Evolutionary conservation across 2,329 filamentous ascomycete species (phyloP).

Genomic region (Lasiodiplodia sp.): DNA sequence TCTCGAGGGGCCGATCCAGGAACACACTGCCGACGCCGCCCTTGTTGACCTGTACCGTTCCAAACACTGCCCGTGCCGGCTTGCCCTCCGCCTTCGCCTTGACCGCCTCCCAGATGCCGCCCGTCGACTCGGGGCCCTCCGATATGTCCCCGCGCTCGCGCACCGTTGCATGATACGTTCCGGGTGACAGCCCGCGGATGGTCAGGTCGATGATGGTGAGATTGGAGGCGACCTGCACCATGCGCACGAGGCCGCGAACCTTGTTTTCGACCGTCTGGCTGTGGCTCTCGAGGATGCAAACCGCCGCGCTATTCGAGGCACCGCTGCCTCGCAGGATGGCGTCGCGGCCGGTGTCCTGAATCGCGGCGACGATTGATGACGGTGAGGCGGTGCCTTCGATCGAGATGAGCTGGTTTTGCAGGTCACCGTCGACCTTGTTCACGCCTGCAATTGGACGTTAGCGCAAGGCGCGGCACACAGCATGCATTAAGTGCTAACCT

Average conservation of each 20-base stretch:
- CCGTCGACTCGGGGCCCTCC: conserved; percentile 80
- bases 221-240: conserved; percentile 85
- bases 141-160: conserved; percentile 88
- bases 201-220: conserved; percentile 88
- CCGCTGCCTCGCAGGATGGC: conserved; percentile 93
- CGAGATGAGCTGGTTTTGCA: conserved; percentile 82
- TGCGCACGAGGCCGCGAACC: conserved; percentile 86
- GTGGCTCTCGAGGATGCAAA: conserved; percentile 94
- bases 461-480: conserved; percentile 13
- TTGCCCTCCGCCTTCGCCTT: conserved; percentile 49
- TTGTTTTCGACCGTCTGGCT: conserved; percentile 66
- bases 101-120: conserved; percentile 76
- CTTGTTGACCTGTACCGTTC: conserved; percentile 75
- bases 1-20: conserved; percentile 79
- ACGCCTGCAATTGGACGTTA: conserved; percentile 64
- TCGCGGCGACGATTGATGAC: conserved; percentile 86
- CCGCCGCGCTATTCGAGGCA: conserved; percentile 83
- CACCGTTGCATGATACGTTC: conserved; percentile 83
- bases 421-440: conserved; percentile 79
- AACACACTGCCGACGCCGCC: conserved; percentile 82
- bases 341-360: conserved; percentile 89
- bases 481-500: conserved; percentile 52
- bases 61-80: conserved; percentile 69
- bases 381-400: conserved; percentile 91
- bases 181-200: conserved; percentile 79